These are phyloP conservation scores for Phylloporus sp. DNA, from an alignment of 768 basidiomycete species.

Conservation along the genomic window DNA sequence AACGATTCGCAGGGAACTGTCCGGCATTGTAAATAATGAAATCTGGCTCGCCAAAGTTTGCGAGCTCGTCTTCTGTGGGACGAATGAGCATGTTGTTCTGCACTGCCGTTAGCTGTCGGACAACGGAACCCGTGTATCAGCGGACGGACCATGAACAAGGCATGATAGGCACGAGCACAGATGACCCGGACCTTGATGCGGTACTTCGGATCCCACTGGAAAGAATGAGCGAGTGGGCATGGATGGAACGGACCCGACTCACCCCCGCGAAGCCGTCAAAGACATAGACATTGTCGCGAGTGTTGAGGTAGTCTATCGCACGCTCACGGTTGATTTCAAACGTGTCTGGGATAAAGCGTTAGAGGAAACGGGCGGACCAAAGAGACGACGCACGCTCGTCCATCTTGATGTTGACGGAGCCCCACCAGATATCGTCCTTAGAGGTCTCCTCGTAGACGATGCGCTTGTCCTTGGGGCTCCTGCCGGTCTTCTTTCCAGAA, in stretches of 20 bases:
- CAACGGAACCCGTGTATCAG: slow-evolving; percentile 2
- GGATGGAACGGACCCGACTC: slow-evolving; percentile 23
- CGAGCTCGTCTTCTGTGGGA: slow-evolving; percentile 91
- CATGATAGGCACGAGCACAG: slow-evolving; percentile 97
- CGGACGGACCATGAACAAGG: slow-evolving; percentile 86
- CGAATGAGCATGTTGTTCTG: slow-evolving; percentile 99
- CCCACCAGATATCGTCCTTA: slow-evolving; percentile 99
- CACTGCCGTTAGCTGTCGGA: slow-evolving; percentile 1
- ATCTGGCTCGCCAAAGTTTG: slow-evolving; percentile 94
- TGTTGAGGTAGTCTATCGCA: slow-evolving; percentile 98
- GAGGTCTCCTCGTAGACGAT: slow-evolving; percentile 96
- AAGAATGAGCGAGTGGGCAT: not conserved
- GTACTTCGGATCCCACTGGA: slow-evolving; percentile 96
- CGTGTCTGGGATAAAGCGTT: slow-evolving; percentile 57
- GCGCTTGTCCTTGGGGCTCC: slow-evolving; percentile 98
- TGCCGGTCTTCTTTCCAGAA: slow-evolving; percentile 98
- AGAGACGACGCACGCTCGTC: slow-evolving; percentile 71
- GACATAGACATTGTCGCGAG: slow-evolving; percentile 96
- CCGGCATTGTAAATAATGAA: slow-evolving; percentile 99
- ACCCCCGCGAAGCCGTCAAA: slow-evolving; percentile 95
- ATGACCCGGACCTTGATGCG: slow-evolving; percentile 99
- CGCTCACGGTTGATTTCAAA: slow-evolving; percentile 99
- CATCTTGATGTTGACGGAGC: slow-evolving; percentile 98
- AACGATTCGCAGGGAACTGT: slow-evolving; percentile 99
- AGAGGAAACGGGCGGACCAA: not conserved